Base-by-base conservation (phyloP, 768 basidiomycete genomes). In the Auricularia sp. region DNA sequence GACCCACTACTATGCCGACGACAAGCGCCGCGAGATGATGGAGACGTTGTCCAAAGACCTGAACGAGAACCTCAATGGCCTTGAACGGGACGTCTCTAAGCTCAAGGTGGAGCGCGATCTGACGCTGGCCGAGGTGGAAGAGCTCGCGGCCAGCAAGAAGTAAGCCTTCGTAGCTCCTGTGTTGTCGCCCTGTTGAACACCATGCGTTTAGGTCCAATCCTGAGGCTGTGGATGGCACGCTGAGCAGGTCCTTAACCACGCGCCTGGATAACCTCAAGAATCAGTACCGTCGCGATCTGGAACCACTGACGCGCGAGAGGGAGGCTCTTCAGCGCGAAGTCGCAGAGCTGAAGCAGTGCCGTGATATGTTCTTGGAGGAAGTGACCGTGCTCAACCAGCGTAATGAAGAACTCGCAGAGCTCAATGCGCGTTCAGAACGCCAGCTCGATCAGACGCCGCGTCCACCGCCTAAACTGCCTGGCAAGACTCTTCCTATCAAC, bases 41-140 rank as follows among this genome's bases (percentile, higher is more conserved):
- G 84, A 88, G 71, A 84, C 93, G 66, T 74, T 91, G 62, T 86
- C 88, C 4, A 86, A 88, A 67, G 91, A 98, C 70, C 78, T 97
- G 34, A 81, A 82, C 64, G 84, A 86, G 66, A 91, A 81, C 68
- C 78, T 99, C 51, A 83, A 84, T 61, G 86, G 81, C 4, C 80
- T 98, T 61, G 94, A 95, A 76, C 84, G 84, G 58, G 89, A 96
- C 71, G 78, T 98, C 6, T 92, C 93, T 7, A 88, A 88, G 69
- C 78, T 99, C 63, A 88, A 85, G 71, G 91, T 87, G 0, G 91
- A 99, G 73, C 81, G 96, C 36, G 97, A 98, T 70, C 84, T 98
- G 77, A 84, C 91, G 11, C 75, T 98, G 64, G 94, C 93, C 0
- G 96, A 99, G 74, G 85, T 98, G 43, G 94, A 96, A 71, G 94